A percentile compares a stretch with the other conserved stretches of the same genome.
Conservation (phyloP, 805 yeast species). For the Ogataea thermomethanolica region DNA sequence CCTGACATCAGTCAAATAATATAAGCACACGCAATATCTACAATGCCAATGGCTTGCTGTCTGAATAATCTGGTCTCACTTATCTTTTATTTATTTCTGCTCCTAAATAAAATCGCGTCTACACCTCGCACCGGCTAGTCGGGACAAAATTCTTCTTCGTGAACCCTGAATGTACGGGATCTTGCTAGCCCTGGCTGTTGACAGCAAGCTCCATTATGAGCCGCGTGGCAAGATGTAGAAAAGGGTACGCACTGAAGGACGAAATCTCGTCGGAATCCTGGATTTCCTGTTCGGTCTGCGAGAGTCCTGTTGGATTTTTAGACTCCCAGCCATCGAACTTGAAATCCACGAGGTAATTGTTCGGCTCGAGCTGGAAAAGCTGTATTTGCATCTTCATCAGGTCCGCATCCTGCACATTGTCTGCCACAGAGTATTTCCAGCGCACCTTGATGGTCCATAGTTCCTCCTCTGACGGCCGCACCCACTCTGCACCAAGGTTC, state of each 20-base stretch:
- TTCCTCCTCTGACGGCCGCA: constrained; percentile 90
- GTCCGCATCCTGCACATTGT: constrained; percentile 43
- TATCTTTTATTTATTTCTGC: constrained; percentile 5
- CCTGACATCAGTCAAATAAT: constrained; percentile 1
- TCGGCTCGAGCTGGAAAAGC: constrained; percentile 91
- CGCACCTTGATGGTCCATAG: constrained; percentile 94
- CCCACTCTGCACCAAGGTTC: constrained; percentile 96
- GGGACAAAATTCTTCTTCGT: no score
- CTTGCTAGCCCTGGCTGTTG: constrained; percentile 59
- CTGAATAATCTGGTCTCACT: neutral
- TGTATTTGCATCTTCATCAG: constrained; percentile 97
- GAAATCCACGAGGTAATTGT: constrained; percentile 93
- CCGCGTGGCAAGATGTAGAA: constrained; percentile 85
- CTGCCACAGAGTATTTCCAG: constrained; percentile 68
- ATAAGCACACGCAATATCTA: neutral
- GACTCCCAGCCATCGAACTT: constrained; percentile 97
- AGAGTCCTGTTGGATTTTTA: constrained; percentile 36
- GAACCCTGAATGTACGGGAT: constrained; percentile 1
- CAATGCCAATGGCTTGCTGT: neutral
- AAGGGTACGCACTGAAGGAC: constrained; percentile 94
- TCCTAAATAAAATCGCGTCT: neutral
- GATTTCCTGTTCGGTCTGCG: constrained; percentile 27
- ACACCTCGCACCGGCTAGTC: constrained; percentile 2
- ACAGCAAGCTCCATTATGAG: constrained; percentile 96
- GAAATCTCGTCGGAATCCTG: constrained; percentile 67